Evolutionary conservation across 1,139 yeast genomes (phyloP).

Genomic region (Yamadazyma sp.): DNA sequence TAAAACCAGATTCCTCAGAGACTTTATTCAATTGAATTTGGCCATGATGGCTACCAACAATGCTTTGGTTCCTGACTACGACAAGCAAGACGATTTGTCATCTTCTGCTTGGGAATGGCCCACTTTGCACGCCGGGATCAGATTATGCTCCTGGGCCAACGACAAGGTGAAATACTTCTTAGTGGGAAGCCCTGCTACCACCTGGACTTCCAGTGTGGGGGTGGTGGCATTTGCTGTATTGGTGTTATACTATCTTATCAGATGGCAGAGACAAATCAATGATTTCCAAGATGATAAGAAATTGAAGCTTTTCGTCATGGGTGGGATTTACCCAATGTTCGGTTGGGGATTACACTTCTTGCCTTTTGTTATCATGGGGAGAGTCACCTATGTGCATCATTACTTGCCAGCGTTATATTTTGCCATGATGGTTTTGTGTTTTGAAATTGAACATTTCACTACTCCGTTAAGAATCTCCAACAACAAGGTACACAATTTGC

Average conservation of each 20-base stretch:
- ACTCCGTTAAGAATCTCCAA: slow-evolving; percentile 37
- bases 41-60: slow-evolving; percentile 99
- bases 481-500: slow-evolving; percentile 21
- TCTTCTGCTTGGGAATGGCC: slow-evolving; percentile 99
- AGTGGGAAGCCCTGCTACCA: slow-evolving; percentile 90
- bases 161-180: slow-evolving; percentile 80
- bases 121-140: slow-evolving; percentile 82
- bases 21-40: slow-evolving; percentile 86
- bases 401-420: slow-evolving; percentile 95
- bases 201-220: slow-evolving; percentile 86
- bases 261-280: slow-evolving; percentile 91
- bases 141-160: slow-evolving; percentile 94
- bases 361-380: slow-evolving; percentile 93
- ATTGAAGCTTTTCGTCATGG: slow-evolving; percentile 52
- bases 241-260: slow-evolving; percentile 58
- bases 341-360: slow-evolving; percentile 95
- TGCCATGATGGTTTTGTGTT: slow-evolving; percentile 82
- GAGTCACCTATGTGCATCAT: slow-evolving; percentile 97
- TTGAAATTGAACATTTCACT: slow-evolving; percentile 67
- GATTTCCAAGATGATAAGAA: slow-evolving; percentile 56
- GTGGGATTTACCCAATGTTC: slow-evolving; percentile 87
- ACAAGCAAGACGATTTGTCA: slow-evolving; percentile 88
- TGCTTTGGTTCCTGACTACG: slow-evolving; percentile 76
- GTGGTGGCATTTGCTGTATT: slow-evolving; percentile 60
- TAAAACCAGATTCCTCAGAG: slow-evolving; percentile 79